A percentile compares a stretch with the other conserved stretches of the same genome.
Evolutionary conservation across 495 filamentous ascomycete species (phyloP).

Genomic region (Coniosporium apollinis): DNA sequence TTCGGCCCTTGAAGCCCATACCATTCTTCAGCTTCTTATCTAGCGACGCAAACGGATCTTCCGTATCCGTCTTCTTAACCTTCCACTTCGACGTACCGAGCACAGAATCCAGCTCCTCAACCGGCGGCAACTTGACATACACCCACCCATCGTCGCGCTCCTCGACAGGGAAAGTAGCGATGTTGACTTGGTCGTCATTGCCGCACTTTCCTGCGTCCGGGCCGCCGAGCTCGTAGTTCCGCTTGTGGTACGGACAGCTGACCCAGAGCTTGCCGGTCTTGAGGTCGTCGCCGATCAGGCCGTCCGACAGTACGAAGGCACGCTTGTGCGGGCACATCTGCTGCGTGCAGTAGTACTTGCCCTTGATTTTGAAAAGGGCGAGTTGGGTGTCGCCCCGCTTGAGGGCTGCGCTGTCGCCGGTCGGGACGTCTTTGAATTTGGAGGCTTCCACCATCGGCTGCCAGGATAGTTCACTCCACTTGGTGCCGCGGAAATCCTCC

Average conservation of each 20-base stretch:
- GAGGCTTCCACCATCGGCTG: constrained; percentile 64
- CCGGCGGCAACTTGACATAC: constrained; percentile 69
- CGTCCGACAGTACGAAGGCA: constrained; percentile 77
- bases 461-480: constrained; percentile 66
- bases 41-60: constrained; percentile 46
- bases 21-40: constrained; percentile 41
- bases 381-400: constrained; percentile 88
- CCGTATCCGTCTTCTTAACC: constrained; percentile 55
- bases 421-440: constrained; percentile 58
- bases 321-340: constrained; percentile 98
- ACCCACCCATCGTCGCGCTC: constrained; percentile 66
- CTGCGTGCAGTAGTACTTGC: constrained; percentile 76
- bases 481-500: constrained; percentile 56
- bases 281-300: constrained; percentile 58
- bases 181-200: constrained; percentile 60
- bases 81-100: constrained; percentile 74
- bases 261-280: constrained; percentile 53
- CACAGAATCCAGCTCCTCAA: constrained; percentile 70
- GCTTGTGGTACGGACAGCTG: constrained; percentile 84
- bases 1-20: constrained; percentile 40
- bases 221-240: constrained; percentile 68
- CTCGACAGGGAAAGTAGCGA: constrained; percentile 75
- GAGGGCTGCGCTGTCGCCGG: constrained; percentile 51
- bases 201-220: constrained; percentile 52
- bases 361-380: constrained; percentile 75